Evolutionary conservation across 2,329 filamentous ascomycete genomes (phyloP), one percentile per base, ranked within the genome.

Genomic region (Mycosphaerelloides madeirae): DNA sequence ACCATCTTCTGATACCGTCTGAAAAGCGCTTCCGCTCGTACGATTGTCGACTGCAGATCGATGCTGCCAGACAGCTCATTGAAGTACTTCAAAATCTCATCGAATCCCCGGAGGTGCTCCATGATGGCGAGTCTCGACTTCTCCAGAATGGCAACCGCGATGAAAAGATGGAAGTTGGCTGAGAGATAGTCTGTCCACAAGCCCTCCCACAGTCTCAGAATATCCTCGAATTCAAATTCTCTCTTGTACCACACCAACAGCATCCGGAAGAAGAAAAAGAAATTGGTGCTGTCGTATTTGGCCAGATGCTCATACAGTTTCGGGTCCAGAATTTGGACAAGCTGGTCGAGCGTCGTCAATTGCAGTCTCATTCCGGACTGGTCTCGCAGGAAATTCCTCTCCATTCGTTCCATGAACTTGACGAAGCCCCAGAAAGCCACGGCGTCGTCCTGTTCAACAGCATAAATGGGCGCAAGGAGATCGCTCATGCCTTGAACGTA

Each of bases 221-320:
- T 81, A 60, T 97, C 89, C 37, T 77, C 66, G 87, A 91, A 98
- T 55, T 81, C 78, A 59, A 98, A 98, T 67, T 98, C 93, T 37
- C 93, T 84, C 73, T 98, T 98, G 68, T 93, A 98, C 93, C 93
- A 98, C 8, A 98, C 93, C 1, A 98, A 76, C 28, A 98, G 76
- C 93, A 97, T 97, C 48, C 93, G 86, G 79, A 97, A 98, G 74
- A 98, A 97, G 74, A 98, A 98, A 70, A 98, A 98, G 68, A 98
- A 98, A 66, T 98, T 98, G 18, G 93, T 98, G 60, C 86, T 94
- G 60, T 98, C 94, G 15, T 90, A 87, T 13, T 79, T 83, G 65
- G 95, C 81, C 0, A 98, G 79, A 59, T 98, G 93, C 2, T 86
- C 76, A 68, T 96, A 97, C 6, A 98, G 80, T 63, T 89, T 86